These are phyloP conservation scores for Coelastrella sp. DNA, from an alignment of 139 green algal genomes.

Conservation along the genomic window DNA sequence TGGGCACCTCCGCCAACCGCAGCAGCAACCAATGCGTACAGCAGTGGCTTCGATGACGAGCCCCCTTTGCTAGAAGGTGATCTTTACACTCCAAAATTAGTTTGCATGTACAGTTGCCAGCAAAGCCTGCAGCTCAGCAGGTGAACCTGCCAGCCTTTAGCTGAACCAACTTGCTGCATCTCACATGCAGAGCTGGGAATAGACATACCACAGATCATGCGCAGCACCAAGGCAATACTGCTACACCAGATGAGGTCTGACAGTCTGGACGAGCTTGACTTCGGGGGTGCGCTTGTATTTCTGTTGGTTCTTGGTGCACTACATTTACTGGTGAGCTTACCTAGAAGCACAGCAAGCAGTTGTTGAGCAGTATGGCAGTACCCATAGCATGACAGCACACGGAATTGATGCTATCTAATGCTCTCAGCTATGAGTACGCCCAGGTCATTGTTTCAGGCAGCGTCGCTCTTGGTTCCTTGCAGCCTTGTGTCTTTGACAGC, in stretches of 20 bases:
- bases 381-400: too few relatives aligned
- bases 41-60: constrained; percentile 85
- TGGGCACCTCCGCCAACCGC: background rate
- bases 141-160: background rate
- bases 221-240: constrained; percentile 78
- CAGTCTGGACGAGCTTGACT: constrained; percentile 84
- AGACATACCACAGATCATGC: constrained; percentile 86
- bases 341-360: background rate
- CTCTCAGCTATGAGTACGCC: too few relatives aligned
- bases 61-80: constrained; percentile 87
- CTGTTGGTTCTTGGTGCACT: constrained; percentile 77
- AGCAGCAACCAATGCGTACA: constrained; percentile 19
- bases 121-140: too few relatives aligned
- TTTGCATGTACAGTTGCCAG: too few relatives aligned
- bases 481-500: too few relatives aligned
- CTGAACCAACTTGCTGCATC: too few relatives aligned
- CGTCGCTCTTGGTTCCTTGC: too few relatives aligned
- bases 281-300: constrained; percentile 92
- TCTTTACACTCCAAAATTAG: background rate
- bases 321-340: constrained; percentile 88
- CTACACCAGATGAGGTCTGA: constrained; percentile 68
- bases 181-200: constrained; percentile 92
- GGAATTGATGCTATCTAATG: too few relatives aligned
- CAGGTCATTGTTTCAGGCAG: too few relatives aligned
- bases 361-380: too few relatives aligned